phyloP scores from a whole-genome alignment of 192 early-diverging fungal genomes.

The Geosiphon pyriformis region DNA sequence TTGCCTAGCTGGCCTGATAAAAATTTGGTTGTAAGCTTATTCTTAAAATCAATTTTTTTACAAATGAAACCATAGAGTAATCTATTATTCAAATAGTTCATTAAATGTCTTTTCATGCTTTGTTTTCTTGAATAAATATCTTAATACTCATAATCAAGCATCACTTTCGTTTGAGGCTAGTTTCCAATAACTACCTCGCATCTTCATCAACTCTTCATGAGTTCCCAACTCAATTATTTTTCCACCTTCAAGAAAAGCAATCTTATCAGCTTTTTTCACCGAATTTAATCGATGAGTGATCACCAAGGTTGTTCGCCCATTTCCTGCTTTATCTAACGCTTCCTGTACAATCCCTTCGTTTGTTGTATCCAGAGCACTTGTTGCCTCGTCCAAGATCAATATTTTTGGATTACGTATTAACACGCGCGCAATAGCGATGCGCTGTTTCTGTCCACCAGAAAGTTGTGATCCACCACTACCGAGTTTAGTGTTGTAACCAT shows the following conservation, averaged over 20 bases:
- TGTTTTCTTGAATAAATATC: no score
- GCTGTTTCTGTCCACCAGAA: slow-evolving; percentile 44
- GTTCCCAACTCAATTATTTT: slow-evolving; percentile 54
- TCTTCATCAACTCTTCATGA: slow-evolving; percentile 51
- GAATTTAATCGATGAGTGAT: slow-evolving; percentile 69
- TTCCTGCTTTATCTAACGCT: slow-evolving; percentile 48
- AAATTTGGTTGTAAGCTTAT: no score
- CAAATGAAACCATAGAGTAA: no score
- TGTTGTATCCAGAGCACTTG: slow-evolving; percentile 58
- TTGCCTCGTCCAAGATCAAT: slow-evolving; percentile 58
- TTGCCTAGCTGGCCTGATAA: no score
- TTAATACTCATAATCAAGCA: no score
- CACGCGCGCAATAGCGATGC: slow-evolving; percentile 44
- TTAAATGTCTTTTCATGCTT: no score
- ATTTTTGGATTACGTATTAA: slow-evolving; percentile 40
- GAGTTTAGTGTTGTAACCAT: slow-evolving; percentile 48
- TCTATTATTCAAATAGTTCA: no score
- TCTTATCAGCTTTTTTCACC: slow-evolving; percentile 58
- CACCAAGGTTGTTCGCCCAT: slow-evolving; percentile 60
- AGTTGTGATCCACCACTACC: slow-evolving; percentile 36
- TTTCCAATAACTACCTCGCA: slow-evolving; percentile 36
- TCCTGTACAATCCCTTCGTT: slow-evolving; percentile 61
- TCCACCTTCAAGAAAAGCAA: slow-evolving; percentile 45
- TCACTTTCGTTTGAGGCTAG: no score
- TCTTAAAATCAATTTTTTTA: no score